These are phyloP conservation scores for Penicillium cosmopolitanum DNA, from an alignment of 495 filamentous ascomycete genomes.

Conservation along the genomic window DNA sequence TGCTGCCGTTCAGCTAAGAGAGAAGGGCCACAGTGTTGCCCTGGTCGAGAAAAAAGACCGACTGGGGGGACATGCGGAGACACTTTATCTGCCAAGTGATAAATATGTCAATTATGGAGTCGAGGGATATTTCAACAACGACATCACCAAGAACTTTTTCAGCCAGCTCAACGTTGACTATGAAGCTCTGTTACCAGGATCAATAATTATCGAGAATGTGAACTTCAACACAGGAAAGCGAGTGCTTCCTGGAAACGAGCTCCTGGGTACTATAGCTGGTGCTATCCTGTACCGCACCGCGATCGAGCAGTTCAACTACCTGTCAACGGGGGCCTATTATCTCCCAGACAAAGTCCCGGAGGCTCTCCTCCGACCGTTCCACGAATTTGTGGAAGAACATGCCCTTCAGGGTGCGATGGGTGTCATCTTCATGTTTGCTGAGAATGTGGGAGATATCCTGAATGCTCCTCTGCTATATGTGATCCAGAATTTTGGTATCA, in stretches of 20 bases:
- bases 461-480: constrained; percentile 12
- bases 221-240: constrained; percentile 18
- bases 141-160: constrained; percentile 40
- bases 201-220: neutral
- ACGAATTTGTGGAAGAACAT: constrained; percentile 12
- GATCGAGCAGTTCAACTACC: constrained; percentile 15
- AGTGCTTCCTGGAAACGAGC: constrained; percentile 6
- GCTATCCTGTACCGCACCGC: constrained; percentile 11
- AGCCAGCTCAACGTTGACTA: constrained; percentile 28
- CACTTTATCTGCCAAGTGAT: constrained; percentile 41
- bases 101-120: constrained; percentile 50
- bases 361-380: constrained; percentile 12
- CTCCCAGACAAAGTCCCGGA: constrained; percentile 15
- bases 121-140: constrained; percentile 37
- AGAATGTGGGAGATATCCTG: constrained; percentile 14
- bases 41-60: constrained; percentile 44
- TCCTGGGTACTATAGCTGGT: constrained; percentile 2
- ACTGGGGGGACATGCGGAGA: constrained; percentile 48
- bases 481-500: constrained; percentile 15
- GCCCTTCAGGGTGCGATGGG: constrained; percentile 10
- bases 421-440: constrained; percentile 11
- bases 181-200: constrained; percentile 16
- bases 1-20: constrained; percentile 47
- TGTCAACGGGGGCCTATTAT: constrained; percentile 8
- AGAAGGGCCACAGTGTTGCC: constrained; percentile 44